Percentiles rank a stretch among this genome's conserved stretches.
Evolutionary conservation across 2,329 filamentous ascomycete genomes (phyloP).

Genomic region (Raffaelea ambrosiae): DNA sequence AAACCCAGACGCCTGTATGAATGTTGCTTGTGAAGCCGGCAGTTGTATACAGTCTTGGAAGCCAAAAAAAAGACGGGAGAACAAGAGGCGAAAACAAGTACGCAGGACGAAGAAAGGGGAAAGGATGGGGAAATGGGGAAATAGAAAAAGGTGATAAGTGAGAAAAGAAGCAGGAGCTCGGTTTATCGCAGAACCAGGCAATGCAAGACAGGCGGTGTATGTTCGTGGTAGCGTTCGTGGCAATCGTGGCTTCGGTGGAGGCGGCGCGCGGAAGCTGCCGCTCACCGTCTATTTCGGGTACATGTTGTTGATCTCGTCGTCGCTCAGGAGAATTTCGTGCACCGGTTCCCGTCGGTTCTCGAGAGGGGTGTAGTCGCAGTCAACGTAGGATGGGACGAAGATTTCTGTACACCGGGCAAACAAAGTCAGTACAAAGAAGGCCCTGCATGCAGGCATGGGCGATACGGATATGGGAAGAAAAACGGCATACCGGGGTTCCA

Average conservation of each 20-base stretch:
- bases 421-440: neutral
- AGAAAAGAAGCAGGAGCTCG: neutral
- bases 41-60: too few species aligned
- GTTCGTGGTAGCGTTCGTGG: neutral
- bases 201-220: neutral
- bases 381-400: constrained; percentile 70
- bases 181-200: neutral
- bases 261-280: neutral
- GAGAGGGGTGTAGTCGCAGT: constrained; percentile 65
- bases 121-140: neutral
- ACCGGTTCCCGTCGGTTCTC: constrained; percentile 70
- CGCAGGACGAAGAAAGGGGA: neutral
- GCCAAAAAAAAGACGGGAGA: neutral
- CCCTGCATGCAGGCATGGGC: neutral
- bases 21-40: too few species aligned
- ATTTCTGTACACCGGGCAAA: constrained; percentile 48
- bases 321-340: constrained; percentile 67
- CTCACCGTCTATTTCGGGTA: constrained; percentile 44
- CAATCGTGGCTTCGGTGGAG: neutral
- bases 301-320: constrained; percentile 65
- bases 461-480: constrained; percentile 1
- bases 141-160: neutral
- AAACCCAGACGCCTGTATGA: too few species aligned
- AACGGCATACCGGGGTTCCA: constrained; percentile 75
- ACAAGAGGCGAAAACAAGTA: too few species aligned